Percentiles rank a stretch among this genome's conserved stretches.
phyloP scores from a whole-genome alignment of 1,284 basidiomycete genomes.

The Schizophyllum commune region DNA sequence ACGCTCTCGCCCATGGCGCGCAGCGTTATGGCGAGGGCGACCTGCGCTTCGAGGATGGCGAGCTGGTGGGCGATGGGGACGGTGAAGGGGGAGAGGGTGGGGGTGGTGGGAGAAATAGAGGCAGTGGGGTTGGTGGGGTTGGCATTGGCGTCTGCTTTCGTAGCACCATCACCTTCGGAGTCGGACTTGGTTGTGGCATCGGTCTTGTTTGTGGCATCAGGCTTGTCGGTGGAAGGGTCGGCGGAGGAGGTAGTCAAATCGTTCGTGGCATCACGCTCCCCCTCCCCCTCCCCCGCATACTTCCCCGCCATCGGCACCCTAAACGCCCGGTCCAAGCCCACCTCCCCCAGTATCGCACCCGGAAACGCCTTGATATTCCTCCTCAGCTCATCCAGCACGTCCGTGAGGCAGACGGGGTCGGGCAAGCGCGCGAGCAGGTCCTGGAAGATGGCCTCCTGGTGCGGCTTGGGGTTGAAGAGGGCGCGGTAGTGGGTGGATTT shows the following conservation, averaged over 20 bases:
- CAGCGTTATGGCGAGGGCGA: constrained; percentile 69
- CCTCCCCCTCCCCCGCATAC: neutral
- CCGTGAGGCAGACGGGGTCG: constrained; percentile 46
- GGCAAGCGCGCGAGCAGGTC: constrained; percentile 51
- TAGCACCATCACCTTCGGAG: too few species aligned
- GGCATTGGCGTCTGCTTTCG: too few species aligned
- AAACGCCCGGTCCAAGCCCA: constrained; percentile 71
- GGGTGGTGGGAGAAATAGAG: constrained; percentile 31
- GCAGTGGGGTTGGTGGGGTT: too few species aligned
- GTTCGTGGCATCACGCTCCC: neutral
- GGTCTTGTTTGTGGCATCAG: too few species aligned
- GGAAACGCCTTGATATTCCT: constrained; percentile 50
- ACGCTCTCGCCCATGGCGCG: constrained; percentile 8
- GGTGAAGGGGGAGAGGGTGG: constrained; percentile 58
- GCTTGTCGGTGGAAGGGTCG: too few species aligned
- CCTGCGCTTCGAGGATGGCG: constrained; percentile 63
- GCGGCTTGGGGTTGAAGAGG: constrained; percentile 40
- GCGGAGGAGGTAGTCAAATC: too few species aligned
- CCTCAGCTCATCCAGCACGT: constrained; percentile 48
- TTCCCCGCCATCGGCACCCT: constrained; percentile 48
- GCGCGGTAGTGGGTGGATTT: constrained; percentile 62
- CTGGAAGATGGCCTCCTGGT: constrained; percentile 36
- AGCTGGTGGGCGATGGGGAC: constrained; percentile 72
- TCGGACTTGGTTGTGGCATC: too few species aligned
- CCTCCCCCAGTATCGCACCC: constrained; percentile 73